Conservation (phyloP, 1,284 basidiomycete genomes). For the Wolfiporia cocos region DNA sequence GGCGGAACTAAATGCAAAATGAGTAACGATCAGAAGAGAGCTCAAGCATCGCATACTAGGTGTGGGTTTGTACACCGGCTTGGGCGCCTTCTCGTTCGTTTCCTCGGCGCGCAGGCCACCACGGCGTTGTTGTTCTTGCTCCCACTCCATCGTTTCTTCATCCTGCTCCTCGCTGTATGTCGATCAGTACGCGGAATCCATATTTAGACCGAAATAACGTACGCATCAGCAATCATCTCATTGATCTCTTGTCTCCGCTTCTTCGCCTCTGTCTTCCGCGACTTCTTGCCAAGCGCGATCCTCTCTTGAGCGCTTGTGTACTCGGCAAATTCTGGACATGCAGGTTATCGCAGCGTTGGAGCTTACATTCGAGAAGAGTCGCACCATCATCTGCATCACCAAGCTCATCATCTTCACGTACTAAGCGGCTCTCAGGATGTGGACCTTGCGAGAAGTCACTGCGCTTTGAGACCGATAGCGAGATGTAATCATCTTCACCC, state of each 20-base stretch:
- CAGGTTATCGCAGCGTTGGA: background rate
- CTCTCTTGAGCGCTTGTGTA: conserved; percentile 86
- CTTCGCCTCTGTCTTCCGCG: conserved; percentile 68
- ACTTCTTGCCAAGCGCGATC: conserved; percentile 84
- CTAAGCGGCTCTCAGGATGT: conserved; percentile 84
- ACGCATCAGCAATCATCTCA: conserved; percentile 87
- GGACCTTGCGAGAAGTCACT: conserved; percentile 57
- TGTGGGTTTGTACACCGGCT: conserved; percentile 65
- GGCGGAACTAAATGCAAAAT: conserved; percentile 45
- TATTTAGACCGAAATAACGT: conserved; percentile 26
- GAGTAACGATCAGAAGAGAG: conserved; percentile 6
- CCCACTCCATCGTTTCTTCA: conserved; percentile 90
- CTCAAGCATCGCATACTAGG: conserved; percentile 52
- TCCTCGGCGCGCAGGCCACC: conserved; percentile 48
- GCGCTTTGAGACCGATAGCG: conserved; percentile 63
- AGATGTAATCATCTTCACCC: conserved; percentile 73
- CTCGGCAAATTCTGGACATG: conserved; percentile 70
- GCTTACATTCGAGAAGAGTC: conserved; percentile 16
- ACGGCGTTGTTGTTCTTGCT: conserved; percentile 78
- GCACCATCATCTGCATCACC: conserved; percentile 91
- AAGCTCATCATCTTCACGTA: conserved; percentile 85
- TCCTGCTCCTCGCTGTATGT: conserved; percentile 69
- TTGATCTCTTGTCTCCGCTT: conserved; percentile 73
- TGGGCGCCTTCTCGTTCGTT: conserved; percentile 28
- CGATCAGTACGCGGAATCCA: conserved; percentile 12